Percentiles rank a stretch among this genome's conserved stretches.
These are phyloP conservation scores for Apiotrichum montevideense DNA, from an alignment of 1,284 basidiomycete species.

Conservation along the genomic window DNA sequence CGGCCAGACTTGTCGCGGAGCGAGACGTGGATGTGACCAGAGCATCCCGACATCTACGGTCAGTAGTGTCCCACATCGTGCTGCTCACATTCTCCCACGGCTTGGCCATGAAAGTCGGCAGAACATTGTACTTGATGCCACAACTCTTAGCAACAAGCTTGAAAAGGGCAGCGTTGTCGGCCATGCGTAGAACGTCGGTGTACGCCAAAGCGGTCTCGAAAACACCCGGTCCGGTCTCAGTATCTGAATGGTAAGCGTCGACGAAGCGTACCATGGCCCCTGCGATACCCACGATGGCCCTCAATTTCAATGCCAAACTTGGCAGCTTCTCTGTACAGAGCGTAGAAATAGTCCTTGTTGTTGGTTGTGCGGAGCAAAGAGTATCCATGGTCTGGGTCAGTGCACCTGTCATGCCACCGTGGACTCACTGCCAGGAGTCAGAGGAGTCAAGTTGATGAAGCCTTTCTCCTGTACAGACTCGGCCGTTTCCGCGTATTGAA, in stretches of 20 bases:
- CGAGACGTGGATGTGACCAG: slow-evolving; percentile 89
- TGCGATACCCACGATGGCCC: slow-evolving; percentile 66
- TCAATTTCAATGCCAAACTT: slow-evolving; percentile 80
- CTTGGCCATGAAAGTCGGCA: slow-evolving; percentile 98
- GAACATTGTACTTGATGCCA: slow-evolving; percentile 78
- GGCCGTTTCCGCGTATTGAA: slow-evolving; percentile 89
- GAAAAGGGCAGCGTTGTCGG: slow-evolving; percentile 89
- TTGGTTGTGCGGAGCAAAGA: slow-evolving; percentile 80
- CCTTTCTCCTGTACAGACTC: slow-evolving; percentile 68
- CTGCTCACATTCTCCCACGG: slow-evolving; percentile 77
- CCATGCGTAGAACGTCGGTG: slow-evolving; percentile 75
- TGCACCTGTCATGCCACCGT: neutral
- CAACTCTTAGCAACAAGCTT: slow-evolving; percentile 88
- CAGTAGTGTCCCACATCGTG: neutral
- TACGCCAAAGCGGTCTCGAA: slow-evolving; percentile 92
- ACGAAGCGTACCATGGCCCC: neutral
- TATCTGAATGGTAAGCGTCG: slow-evolving; percentile 56
- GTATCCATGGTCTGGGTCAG: slow-evolving; percentile 74
- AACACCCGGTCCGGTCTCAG: slow-evolving; percentile 88
- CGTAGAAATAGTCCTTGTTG: slow-evolving; percentile 84
- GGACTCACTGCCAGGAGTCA: slow-evolving; percentile 82
- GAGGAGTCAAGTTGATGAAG: slow-evolving; percentile 64
- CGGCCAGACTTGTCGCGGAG: slow-evolving; percentile 62
- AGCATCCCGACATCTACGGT: slow-evolving; percentile 75
- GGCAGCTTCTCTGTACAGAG: slow-evolving; percentile 70